Conservation (phyloP, 1,284 basidiomycete species). For the Ceratobasidium sp. region DNA sequence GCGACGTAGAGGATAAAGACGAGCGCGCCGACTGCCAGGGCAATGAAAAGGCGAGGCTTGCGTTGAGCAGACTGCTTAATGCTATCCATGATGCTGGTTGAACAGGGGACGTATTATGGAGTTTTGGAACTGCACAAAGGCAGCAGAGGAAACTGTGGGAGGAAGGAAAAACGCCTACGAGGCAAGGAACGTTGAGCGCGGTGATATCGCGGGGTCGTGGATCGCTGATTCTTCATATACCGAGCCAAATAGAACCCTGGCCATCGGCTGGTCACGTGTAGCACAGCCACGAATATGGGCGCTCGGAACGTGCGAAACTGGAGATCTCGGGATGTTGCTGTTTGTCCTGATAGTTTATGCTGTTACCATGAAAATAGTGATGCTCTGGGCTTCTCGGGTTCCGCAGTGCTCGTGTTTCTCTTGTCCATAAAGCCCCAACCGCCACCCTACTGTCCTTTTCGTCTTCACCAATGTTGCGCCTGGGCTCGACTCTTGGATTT, state of each 20-base stretch:
- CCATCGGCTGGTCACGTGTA: slow-evolving; percentile 1
- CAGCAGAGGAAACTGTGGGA: background rate
- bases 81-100: slow-evolving; percentile 22
- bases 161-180: background rate
- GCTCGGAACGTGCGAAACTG: too few relatives aligned
- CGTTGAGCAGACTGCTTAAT: slow-evolving; percentile 24
- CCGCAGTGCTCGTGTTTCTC: background rate
- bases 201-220: background rate
- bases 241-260: background rate
- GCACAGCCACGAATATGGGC: too few relatives aligned
- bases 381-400: background rate
- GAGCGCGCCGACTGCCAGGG: slow-evolving; percentile 4
- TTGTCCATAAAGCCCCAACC: background rate
- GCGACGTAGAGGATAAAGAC: slow-evolving; percentile 10
- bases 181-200: background rate
- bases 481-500: background rate
- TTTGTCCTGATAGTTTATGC: background rate
- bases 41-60: slow-evolving; percentile 21
- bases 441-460: background rate
- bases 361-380: background rate
- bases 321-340: slow-evolving; percentile 5
- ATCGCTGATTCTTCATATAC: background rate
- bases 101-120: background rate
- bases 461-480: slow-evolving; percentile 2
- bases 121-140: background rate